Evolutionary conservation across 805 yeast species (phyloP).

Genomic region (Naumovozyma baii): DNA sequence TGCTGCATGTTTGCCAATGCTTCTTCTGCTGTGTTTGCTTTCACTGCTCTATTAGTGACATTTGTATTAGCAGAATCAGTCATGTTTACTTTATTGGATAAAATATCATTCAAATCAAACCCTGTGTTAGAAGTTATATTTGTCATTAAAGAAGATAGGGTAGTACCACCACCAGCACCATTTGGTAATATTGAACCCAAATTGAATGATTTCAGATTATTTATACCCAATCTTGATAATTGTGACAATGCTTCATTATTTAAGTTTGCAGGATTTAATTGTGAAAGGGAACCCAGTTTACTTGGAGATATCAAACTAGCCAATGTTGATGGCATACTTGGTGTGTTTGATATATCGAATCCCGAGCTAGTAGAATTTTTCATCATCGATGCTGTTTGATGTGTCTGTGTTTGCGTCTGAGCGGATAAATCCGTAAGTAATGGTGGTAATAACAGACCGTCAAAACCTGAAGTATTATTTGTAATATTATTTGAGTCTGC

Average conservation of each 20-base stretch:
- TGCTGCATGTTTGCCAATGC: slow-evolving; percentile 28
- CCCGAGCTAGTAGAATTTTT: neutral
- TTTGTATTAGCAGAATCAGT: slow-evolving; percentile 1
- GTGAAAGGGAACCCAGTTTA: neutral
- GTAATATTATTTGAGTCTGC: too few relatives aligned
- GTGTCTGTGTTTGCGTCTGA: neutral
- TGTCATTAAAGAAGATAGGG: neutral
- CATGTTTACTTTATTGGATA: neutral
- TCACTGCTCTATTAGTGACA: slow-evolving; percentile 16
- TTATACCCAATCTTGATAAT: neutral
- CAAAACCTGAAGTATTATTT: slow-evolving; percentile 7
- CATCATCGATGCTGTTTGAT: neutral
- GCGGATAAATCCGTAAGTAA: slow-evolving; percentile 9
- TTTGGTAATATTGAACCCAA: neutral
- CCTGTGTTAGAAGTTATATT: neutral
- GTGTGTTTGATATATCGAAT: neutral
- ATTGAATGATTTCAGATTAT: slow-evolving; percentile 7
- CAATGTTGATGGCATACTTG: neutral
- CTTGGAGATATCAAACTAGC: neutral
- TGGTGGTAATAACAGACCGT: slow-evolving; percentile 21
- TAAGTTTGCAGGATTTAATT: neutral
- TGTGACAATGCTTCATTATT: neutral
- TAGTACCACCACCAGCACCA: neutral
- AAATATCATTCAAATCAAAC: neutral
- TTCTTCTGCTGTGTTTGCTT: slow-evolving; percentile 22